These are phyloP conservation scores for Camellia sinensis DNA, from an alignment of 148 eudicot genomes.

Conservation along the genomic window DNA sequence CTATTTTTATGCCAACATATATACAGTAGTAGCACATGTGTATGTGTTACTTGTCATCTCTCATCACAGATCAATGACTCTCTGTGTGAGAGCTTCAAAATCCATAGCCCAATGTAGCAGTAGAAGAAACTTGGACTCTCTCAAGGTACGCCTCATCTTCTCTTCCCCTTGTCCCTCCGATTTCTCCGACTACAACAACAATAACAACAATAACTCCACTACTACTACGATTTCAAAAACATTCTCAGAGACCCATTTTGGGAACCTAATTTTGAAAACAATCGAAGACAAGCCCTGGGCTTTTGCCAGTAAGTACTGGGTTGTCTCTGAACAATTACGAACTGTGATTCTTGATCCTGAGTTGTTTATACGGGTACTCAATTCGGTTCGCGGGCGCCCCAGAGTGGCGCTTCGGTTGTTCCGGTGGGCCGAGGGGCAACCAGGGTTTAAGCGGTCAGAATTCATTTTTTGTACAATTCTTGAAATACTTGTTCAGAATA, in stretches of 20 bases:
- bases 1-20: not conserved
- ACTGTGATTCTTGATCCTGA: conserved; percentile 34
- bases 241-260: conserved; percentile 14
- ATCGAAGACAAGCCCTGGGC: conserved; percentile 32
- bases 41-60: conserved; percentile 12
- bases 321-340: conserved; percentile 22
- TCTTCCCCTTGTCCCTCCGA: conserved; percentile 13
- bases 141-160: conserved; percentile 40
- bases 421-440: conserved; percentile 46
- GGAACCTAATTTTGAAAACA: conserved; percentile 29
- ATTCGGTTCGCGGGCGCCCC: conserved; percentile 31
- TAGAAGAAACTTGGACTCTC: conserved; percentile 4
- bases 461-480: conserved; percentile 41
- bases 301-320: conserved; percentile 19
- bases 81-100: conserved; percentile 41
- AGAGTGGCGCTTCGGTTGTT: conserved; percentile 40
- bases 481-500: conserved; percentile 39
- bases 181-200: not conserved
- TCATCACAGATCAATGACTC: conserved; percentile 38
- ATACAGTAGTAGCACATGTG: not conserved
- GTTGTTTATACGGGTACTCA: conserved; percentile 37
- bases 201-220: not conserved
- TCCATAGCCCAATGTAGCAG: conserved; percentile 21
- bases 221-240: not conserved
- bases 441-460: conserved; percentile 38